phyloP scores from a whole-genome alignment of 164 flowering plant genomes.

The Piper betle region DNA sequence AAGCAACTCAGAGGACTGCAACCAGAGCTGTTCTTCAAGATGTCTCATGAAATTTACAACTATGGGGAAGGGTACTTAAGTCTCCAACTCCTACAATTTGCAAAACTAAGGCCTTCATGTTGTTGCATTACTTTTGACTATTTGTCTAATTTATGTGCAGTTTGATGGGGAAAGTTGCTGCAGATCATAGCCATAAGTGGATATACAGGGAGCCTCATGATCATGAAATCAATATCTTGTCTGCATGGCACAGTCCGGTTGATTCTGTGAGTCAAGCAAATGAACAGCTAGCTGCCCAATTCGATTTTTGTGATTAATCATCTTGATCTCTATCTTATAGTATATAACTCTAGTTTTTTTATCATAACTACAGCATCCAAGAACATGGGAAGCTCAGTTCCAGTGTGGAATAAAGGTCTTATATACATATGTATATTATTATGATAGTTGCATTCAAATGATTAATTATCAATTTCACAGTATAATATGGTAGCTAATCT shows the following conservation, averaged over 20 bases:
- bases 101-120: no score
- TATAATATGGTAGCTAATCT: neutral
- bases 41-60: conserved; percentile 99
- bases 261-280: conserved; percentile 48
- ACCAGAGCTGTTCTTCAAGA: conserved; percentile 96
- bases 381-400: conserved; percentile 99
- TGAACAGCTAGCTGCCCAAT: neutral
- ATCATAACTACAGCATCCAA: conserved; percentile 52
- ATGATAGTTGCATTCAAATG: no score
- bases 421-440: neutral
- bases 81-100: neutral
- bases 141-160: conserved; percentile 20
- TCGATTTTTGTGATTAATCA: neutral
- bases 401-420: conserved; percentile 89
- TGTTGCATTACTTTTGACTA: neutral
- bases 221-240: conserved; percentile 74
- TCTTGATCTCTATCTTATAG: no score
- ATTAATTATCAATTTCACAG: no score
- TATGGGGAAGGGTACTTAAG: conserved; percentile 84
- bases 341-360: no score
- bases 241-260: conserved; percentile 87
- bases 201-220: conserved; percentile 75
- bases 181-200: conserved; percentile 94
- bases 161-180: conserved; percentile 92
- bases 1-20: conserved; percentile 72